These are phyloP conservation scores for Chalara sp. DNA, from an alignment of 2,329 filamentous ascomycete species.

Conservation along the genomic window DNA sequence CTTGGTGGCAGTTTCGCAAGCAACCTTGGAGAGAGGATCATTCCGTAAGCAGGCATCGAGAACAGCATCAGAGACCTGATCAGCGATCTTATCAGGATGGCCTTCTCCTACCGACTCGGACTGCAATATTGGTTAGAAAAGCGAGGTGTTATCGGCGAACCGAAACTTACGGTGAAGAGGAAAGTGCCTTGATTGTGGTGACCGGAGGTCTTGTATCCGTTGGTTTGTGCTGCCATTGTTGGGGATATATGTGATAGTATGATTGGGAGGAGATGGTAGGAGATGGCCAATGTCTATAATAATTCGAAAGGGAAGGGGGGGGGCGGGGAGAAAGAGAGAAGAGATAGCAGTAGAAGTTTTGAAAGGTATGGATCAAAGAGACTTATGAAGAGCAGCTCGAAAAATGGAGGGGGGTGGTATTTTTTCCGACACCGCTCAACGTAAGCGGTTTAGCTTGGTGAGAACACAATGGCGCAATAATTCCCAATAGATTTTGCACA, in stretches of 20 bases:
- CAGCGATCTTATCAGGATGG: conserved; percentile 95
- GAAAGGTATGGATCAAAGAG: background rate
- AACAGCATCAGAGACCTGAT: conserved; percentile 96
- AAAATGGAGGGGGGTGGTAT: too few species aligned
- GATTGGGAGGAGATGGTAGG: conserved; percentile 29
- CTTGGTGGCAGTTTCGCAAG: conserved; percentile 99
- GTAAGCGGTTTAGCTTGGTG: too few species aligned
- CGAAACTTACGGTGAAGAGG: conserved; percentile 65
- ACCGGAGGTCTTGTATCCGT: conserved; percentile 31
- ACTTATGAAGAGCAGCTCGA: too few species aligned
- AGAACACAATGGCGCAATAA: too few species aligned
- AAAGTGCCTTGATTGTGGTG: conserved; percentile 63
- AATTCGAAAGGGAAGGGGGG: background rate
- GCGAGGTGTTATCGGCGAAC: background rate
- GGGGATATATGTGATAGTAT: conserved; percentile 31
- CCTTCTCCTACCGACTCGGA: conserved; percentile 87
- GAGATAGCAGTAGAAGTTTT: background rate
- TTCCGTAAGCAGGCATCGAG: conserved; percentile 95
- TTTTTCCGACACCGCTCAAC: too few species aligned
- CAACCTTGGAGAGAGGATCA: conserved; percentile 97
- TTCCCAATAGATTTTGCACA: too few species aligned
- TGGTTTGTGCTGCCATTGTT: conserved; percentile 51
- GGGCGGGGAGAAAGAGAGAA: background rate
- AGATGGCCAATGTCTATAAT: background rate
- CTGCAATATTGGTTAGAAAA: conserved; percentile 30